phyloP scores from a whole-genome alignment of 75 land plant genomes.

The Selaginella moellendorffii region DNA sequence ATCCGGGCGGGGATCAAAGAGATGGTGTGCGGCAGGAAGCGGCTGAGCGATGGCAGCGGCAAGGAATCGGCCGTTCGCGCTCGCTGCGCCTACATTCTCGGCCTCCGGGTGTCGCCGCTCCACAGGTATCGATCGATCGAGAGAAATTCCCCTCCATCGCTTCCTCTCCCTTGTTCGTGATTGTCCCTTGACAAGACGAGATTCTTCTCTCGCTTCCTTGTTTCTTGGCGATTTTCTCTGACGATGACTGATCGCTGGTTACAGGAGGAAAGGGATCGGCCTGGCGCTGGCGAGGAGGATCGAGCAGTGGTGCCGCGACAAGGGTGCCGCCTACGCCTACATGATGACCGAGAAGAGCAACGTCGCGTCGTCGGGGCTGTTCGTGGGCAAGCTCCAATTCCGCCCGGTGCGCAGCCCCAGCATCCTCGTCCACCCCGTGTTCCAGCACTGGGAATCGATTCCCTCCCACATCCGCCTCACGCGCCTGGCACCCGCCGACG shows the following conservation, averaged over 20 bases:
- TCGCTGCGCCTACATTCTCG: slow-evolving; percentile 39
- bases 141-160: not conserved
- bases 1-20: slow-evolving; percentile 51
- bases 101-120: slow-evolving; percentile 39
- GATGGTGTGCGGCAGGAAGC: slow-evolving; percentile 48
- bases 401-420: slow-evolving; percentile 62
- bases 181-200: no score
- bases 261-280: slow-evolving; percentile 76
- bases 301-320: slow-evolving; percentile 60
- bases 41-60: not conserved
- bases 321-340: slow-evolving; percentile 68
- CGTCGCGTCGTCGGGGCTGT: slow-evolving; percentile 52
- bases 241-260: no score
- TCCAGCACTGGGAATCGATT: slow-evolving; percentile 26
- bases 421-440: slow-evolving; percentile 76
- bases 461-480: slow-evolving; percentile 18
- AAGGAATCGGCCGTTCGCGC: slow-evolving; percentile 4
- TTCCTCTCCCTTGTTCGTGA: no score
- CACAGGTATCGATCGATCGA: slow-evolving; percentile 21
- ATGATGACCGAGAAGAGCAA: slow-evolving; percentile 88
- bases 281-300: slow-evolving; percentile 34
- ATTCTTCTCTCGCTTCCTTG: no score
- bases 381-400: slow-evolving; percentile 52
- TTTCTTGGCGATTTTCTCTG: no score
- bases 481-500: slow-evolving; percentile 25